Evolutionary conservation across 2,329 filamentous ascomycete genomes (phyloP).

Genomic region (Iodosphaeria phyllophila): DNA sequence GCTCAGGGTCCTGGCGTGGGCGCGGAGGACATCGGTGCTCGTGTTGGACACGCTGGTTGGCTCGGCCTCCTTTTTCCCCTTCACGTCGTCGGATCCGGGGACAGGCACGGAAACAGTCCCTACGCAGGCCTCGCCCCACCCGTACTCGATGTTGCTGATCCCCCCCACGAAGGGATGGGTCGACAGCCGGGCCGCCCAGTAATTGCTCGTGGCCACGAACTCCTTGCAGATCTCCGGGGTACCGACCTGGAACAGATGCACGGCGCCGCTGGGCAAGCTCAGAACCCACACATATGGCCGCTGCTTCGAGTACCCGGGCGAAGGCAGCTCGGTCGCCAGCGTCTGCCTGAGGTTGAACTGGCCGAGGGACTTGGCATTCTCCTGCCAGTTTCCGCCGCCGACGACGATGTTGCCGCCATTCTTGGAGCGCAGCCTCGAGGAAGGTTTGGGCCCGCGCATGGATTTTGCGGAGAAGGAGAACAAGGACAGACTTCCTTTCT

Average conservation of each 20-base stretch:
- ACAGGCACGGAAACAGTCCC: constrained; percentile 36
- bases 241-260: constrained; percentile 96
- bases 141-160: constrained; percentile 93
- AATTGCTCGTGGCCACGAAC: constrained; percentile 88
- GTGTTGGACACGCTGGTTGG: no score
- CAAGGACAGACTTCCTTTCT: constrained; percentile 82
- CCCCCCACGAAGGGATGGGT: constrained; percentile 86
- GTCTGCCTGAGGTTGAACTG: constrained; percentile 81
- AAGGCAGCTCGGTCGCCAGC: constrained; percentile 73
- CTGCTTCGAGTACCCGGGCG: constrained; percentile 81
- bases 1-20: constrained; percentile 20
- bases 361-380: constrained; percentile 80
- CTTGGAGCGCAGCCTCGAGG: constrained; percentile 23
- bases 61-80: no score
- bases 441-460: constrained; percentile 42
- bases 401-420: constrained; percentile 53
- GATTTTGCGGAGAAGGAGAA: constrained; percentile 90
- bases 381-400: constrained; percentile 94
- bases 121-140: constrained; percentile 78
- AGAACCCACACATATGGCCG: constrained; percentile 89
- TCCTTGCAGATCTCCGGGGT: constrained; percentile 89
- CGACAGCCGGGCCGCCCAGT: constrained; percentile 88
- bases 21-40: no score
- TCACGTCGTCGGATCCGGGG: no score
- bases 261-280: constrained; percentile 76